Evolutionary conservation across 306 rosid species (phyloP), one percentile per base, ranked within the genome.

Genomic region (Malus sieversii): DNA sequence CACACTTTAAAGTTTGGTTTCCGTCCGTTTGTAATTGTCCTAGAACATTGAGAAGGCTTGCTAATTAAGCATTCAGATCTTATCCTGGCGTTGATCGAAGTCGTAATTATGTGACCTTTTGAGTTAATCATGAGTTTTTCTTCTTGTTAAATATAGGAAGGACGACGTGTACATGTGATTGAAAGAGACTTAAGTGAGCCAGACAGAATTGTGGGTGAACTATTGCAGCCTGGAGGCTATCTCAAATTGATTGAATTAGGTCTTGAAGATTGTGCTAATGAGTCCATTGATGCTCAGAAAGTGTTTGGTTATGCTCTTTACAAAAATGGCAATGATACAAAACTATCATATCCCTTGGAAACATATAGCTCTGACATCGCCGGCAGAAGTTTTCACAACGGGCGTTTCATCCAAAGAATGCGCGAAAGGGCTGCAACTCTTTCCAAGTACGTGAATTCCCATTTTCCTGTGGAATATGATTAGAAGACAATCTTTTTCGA

Each of bases 181-280:
- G 95, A 93, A 63, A 89, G 98, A 70, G 98, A 93, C 79, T 83
- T 93, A 79, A 86, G 57, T 51, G 91, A 93, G 74, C 98, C 90
- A 20, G 88, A 89, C 25, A 87, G 97, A 75, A 93, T 91, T 80
- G 97, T 89, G 27, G 97, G 97, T 40, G 98, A 93, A 80, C 81
- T 93, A 75, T 82, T 93, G 20, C 98, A 93, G 77, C 98, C 98
- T 33, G 97, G 98, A 4, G 98, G 98, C 11, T 93, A 93, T 83
- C 83, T 93, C 33, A 89, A 84, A 81, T 75, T 91, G 75, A 61
- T 87, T 51, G 96, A 91, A 60, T 83, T 93, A 78, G 93, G 88
- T 68, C 90, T 93, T 48, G 78, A 89, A 70, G 97, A 91, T 80
- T 86, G 97, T 76, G 89, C 89, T 32, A 76, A 83, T 3, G 79